Evolutionary conservation across 1,284 basidiomycete genomes (phyloP), one percentile per base, ranked within the genome.

Genomic region (Schizophyllum amplum): DNA sequence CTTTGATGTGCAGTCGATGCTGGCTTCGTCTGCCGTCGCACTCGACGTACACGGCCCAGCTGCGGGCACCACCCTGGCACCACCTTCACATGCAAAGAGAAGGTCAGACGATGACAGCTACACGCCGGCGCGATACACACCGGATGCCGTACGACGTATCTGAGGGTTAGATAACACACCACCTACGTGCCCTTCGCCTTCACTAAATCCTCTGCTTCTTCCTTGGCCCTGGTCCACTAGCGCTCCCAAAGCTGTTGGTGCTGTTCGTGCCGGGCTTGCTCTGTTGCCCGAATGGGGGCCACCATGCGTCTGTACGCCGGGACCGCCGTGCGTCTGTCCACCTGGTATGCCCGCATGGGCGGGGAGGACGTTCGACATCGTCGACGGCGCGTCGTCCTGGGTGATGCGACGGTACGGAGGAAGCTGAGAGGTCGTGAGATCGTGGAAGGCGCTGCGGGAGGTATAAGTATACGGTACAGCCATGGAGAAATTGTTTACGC

Each of bases 321-420:
- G 48, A n/a, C 42, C 42, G n/a, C n/a, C 33, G 33, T 42, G 13
- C 33, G 33, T 42, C 33, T 42, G 33, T 13, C 33, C 13, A 13
- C 20, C 13, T 11, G 48, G 48, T 50, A 9, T 50, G 20, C 48
- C 48, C 9, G 48, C 48, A 50, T 15, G 48, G 20, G 48, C 21
- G 13, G 48, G 48, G 3, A 5, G 48, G 13, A 50, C 48, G 20
- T 50, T 20, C 13, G 13, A 9, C 20, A 20, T 11, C 13, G 48
- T 11, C 22, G 85, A 86, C 0, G 87, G 86, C 4, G 86, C 87
- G 47, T 90, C 88, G 64, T 90, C 88, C 59, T 87, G 83, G 4
- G 87, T 86, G 58, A 90, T 87, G 22, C 87, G 80, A 24, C 87
- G 75, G 55, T 83, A 83, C 1, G 87, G 88, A 21, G 87, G 87